phyloP scores from a whole-genome alignment of 352 stramenopile genomes.

The Phytophthora nicotianae region DNA sequence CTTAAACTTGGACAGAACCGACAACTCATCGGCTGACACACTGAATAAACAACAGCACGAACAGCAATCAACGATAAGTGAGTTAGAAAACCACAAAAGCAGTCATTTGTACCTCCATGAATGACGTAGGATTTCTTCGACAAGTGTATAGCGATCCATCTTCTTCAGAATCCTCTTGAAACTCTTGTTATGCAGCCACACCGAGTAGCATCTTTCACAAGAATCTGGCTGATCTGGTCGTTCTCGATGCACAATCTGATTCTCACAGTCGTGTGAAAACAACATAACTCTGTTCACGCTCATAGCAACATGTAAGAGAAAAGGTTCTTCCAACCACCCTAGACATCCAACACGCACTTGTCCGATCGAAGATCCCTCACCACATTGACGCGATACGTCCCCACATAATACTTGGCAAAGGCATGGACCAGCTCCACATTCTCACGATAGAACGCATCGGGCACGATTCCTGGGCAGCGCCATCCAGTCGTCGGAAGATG shows the following conservation, averaged over 20 bases:
- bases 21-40: slow-evolving; percentile 49
- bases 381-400: slow-evolving; percentile 63
- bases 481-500: slow-evolving; percentile 60
- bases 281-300: slow-evolving; percentile 55
- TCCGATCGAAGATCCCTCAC: slow-evolving; percentile 69
- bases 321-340: not conserved
- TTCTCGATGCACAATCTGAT: slow-evolving; percentile 54
- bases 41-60: slow-evolving; percentile 19
- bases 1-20: slow-evolving; percentile 64
- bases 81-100: not conserved
- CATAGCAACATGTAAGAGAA: slow-evolving; percentile 6
- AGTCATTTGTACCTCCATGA: slow-evolving; percentile 53
- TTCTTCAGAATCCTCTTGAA: slow-evolving; percentile 76
- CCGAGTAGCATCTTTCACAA: slow-evolving; percentile 57
- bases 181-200: slow-evolving; percentile 69
- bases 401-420: slow-evolving; percentile 75
- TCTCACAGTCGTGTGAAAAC: slow-evolving; percentile 75
- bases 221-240: slow-evolving; percentile 50
- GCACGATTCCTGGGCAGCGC: slow-evolving; percentile 64
- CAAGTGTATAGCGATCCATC: slow-evolving; percentile 65
- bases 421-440: slow-evolving; percentile 60
- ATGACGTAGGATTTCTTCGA: slow-evolving; percentile 62
- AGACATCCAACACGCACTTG: slow-evolving; percentile 38
- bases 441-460: slow-evolving; percentile 55
- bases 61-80: not conserved